Evolutionary conservation across 1,139 yeast species (phyloP), one percentile per base, ranked within the genome.

Genomic region (Magnusiomyces fungicola): DNA sequence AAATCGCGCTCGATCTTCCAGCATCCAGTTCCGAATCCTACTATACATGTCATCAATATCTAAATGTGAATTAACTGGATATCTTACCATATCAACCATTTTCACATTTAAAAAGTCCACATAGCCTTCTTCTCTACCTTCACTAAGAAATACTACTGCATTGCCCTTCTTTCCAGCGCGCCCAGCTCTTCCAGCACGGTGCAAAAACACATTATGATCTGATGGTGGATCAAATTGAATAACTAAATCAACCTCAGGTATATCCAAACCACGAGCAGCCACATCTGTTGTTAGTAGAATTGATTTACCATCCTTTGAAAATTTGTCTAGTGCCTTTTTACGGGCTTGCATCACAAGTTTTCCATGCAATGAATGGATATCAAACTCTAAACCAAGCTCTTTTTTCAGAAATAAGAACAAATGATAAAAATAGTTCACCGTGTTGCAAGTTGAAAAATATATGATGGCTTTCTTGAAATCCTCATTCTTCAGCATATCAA

Each of bases 211-310:
- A 59, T 83, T 92, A 0, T 96, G 87, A 57, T 87, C 95, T 0
- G 90, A 83, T 0, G 97, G 97, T 2, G 97, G 95, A 56, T 89
- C 96, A 37, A 88, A 58, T 63, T 89, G 97, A 9, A 89, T 70
- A 3, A 89, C 96, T 37, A 89, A 68, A 61, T 90, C 97, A 16
- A 89, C 96, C 52, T 88, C 92, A 1, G 96, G 95, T 30, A 89
- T 80, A 69, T 90, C 97, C 30, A 90, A 79, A 40, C 97, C 97
- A 65, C 97, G 74, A 0, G 96, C 96, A 1, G 97, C 96, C 12
- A 69, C 70, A 54, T 69, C 72, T 1, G 72, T 69, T 2, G 72
- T 68, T 69, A 90, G 70, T 22, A 90, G 66, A 0, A 89, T 78
- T n/a, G 81, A 72, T 55, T 79, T 81, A 3, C 66, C 61, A 32